Conservation (phyloP, 1,139 yeast species). For the Suhomyces kunorum region DNA sequence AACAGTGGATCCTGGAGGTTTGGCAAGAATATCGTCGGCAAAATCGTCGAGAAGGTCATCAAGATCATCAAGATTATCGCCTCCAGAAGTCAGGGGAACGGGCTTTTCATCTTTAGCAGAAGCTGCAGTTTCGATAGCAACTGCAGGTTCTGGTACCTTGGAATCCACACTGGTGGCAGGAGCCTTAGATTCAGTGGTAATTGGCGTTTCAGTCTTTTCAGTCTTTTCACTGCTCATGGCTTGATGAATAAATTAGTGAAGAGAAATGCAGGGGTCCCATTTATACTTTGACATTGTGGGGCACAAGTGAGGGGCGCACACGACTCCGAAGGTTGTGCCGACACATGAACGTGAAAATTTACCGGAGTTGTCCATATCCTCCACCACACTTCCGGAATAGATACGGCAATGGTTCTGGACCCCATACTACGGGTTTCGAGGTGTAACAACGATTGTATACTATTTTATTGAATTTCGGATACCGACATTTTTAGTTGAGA, state of each 20-base stretch:
- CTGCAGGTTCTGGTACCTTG: background rate
- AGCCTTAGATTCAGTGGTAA: background rate
- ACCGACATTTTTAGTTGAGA: background rate
- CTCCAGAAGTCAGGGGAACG: conserved; percentile 21
- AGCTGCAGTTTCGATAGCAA: background rate
- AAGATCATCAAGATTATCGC: conserved; percentile 70
- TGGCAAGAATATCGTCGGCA: conserved; percentile 70
- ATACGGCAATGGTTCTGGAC: no score
- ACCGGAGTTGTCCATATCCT: no score
- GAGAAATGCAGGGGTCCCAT: no score
- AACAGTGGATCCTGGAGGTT: conserved; percentile 55
- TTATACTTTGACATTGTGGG: conserved; percentile 4
- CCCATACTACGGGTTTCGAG: background rate
- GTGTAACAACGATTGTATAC: background rate
- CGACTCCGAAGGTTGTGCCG: background rate
- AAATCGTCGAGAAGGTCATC: conserved; percentile 76
- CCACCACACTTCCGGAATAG: no score
- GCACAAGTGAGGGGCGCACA: conserved; percentile 2
- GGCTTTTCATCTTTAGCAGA: background rate
- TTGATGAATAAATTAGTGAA: no score
- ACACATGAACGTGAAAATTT: conserved; percentile 1
- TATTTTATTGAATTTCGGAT: background rate
- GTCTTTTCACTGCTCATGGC: conserved; percentile 8
- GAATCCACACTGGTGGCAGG: conserved; percentile 1
- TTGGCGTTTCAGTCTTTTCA: background rate